Conservation (phyloP, 352 stramenopile genomes). For the Globisporangium sylvaticum region DNA sequence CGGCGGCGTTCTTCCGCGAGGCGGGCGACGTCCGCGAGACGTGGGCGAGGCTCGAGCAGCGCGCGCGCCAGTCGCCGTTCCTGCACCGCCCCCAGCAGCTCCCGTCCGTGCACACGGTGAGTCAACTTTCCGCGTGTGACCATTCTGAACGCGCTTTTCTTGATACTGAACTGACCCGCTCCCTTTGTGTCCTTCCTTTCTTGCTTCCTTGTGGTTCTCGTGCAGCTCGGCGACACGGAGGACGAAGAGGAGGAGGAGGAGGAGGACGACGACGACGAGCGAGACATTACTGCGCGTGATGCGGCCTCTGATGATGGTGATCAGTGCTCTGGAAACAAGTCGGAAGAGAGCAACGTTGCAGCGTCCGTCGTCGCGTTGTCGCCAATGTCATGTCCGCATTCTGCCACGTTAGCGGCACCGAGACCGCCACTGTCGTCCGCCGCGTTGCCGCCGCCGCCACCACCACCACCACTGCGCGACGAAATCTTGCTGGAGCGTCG, state of each 20-base stretch:
- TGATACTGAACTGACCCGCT: not conserved
- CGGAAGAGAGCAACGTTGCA: not conserved
- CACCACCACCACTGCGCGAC: conserved; percentile 23
- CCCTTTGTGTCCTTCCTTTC: not conserved
- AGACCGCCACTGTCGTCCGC: not conserved
- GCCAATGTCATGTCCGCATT: not conserved
- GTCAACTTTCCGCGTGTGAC: conserved; percentile 12
- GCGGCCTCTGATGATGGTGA: not conserved
- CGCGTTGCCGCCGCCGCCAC: not conserved
- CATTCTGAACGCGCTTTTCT: conserved; percentile 8
- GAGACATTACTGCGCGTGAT: not conserved
- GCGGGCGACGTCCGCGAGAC: conserved; percentile 46
- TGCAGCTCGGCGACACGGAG: conserved; percentile 16
- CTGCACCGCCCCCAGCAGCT: conserved; percentile 41
- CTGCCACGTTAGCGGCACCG: not conserved
- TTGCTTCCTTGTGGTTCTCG: not conserved
- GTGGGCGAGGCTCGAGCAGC: conserved; percentile 60
- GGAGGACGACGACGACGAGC: not conserved
- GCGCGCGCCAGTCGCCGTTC: conserved; percentile 39
- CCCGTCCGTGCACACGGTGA: conserved; percentile 37
- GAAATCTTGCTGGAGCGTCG: conserved; percentile 53
- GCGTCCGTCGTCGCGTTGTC: conserved; percentile 1
- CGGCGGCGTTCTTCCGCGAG: conserved; percentile 31
- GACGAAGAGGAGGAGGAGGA: conserved; percentile 11
- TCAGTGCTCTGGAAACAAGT: not conserved